These are phyloP conservation scores for Entomortierella chlamydospora DNA, from an alignment of 192 early-diverging fungal genomes.

Conservation along the genomic window DNA sequence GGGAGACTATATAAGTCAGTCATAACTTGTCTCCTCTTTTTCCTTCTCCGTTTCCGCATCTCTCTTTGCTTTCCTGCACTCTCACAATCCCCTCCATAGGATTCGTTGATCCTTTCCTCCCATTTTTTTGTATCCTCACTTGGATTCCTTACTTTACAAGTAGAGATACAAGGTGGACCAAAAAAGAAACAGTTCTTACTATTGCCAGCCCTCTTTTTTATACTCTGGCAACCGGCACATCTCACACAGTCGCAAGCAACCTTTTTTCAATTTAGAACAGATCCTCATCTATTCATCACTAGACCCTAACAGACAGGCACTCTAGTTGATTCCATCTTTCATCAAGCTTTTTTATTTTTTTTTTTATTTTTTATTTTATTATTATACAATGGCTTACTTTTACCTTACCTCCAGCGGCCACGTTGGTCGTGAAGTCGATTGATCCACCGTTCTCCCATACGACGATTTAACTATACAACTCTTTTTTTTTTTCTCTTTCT, in stretches of 20 bases:
- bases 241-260: no score
- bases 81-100: not conserved
- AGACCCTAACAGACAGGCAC: conserved; percentile 54
- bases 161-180: conserved; percentile 8
- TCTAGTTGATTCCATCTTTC: conserved; percentile 36
- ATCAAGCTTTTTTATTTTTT: conserved; percentile 11
- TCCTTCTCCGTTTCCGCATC: not conserved
- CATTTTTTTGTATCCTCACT: conserved; percentile 3
- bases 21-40: not conserved
- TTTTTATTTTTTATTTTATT: conserved; percentile 31
- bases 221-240: no score
- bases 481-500: conserved; percentile 7
- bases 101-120: no score
- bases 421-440: conserved; percentile 53
- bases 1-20: not conserved
- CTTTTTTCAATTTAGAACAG: not conserved
- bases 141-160: conserved; percentile 22
- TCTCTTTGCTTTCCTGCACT: not conserved
- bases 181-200: not conserved
- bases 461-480: conserved; percentile 11
- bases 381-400: conserved; percentile 55
- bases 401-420: conserved; percentile 54
- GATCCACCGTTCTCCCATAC: conserved; percentile 30
- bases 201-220: not conserved
- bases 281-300: conserved; percentile 20